phyloP scores from a whole-genome alignment of 164 flowering plant genomes.

The Piper betle region DNA sequence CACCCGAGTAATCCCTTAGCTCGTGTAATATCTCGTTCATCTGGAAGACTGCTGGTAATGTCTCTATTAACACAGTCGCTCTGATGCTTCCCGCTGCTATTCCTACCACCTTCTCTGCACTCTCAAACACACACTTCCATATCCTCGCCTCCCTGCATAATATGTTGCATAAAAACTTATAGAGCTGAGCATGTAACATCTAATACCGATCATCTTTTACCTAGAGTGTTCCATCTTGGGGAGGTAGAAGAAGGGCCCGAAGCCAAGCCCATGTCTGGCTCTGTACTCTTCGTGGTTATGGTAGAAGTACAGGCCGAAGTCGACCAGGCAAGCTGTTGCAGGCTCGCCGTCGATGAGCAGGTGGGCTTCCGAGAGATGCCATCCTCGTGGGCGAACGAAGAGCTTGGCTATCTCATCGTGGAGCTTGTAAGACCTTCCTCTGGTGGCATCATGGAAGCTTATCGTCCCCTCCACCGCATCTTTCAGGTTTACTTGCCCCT shows the following conservation, averaged over 20 bases:
- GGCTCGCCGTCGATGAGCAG: conserved; percentile 79
- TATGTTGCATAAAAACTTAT: not conserved
- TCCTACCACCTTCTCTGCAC: conserved; percentile 74
- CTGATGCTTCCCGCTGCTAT: conserved; percentile 76
- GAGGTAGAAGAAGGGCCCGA: conserved; percentile 92
- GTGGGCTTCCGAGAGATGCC: conserved; percentile 93
- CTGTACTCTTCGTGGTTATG: conserved; percentile 62
- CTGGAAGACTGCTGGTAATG: conserved; percentile 88
- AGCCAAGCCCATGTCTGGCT: conserved; percentile 57
- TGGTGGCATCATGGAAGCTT: conserved; percentile 58
- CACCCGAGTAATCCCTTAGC: conserved; percentile 76
- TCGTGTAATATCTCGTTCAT: conserved; percentile 88
- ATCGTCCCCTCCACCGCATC: conserved; percentile 85
- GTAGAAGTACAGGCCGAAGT: conserved; percentile 83
- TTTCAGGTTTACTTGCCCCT: conserved; percentile 34
- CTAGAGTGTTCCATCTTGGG: conserved; percentile 93
- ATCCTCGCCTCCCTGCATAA: conserved; percentile 70
- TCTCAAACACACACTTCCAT: conserved; percentile 81
- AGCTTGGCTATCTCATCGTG: conserved; percentile 71
- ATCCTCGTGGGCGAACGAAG: conserved; percentile 86
- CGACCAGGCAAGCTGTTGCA: conserved; percentile 76
- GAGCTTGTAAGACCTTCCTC: conserved; percentile 75
- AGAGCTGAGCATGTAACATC: not conserved
- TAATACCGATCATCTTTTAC: conserved; percentile 14
- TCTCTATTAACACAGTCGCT: conserved; percentile 85